These are phyloP conservation scores for Arthrobotrys entomopaga DNA, from an alignment of 2,329 filamentous ascomycete species.

Conservation along the genomic window DNA sequence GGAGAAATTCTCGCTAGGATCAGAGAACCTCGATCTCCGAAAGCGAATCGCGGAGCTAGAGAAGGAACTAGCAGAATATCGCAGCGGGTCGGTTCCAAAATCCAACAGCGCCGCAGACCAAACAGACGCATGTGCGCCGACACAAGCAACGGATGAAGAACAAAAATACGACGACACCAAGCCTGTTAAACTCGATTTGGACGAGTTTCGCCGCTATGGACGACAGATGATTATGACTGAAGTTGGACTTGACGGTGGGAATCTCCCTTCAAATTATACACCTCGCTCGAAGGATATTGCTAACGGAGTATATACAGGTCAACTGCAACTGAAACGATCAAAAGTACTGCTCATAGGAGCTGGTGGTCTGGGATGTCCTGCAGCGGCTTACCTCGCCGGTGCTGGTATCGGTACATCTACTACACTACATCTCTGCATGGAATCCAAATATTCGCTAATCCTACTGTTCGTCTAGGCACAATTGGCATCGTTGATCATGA, in stretches of 20 bases:
- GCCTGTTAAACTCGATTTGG: slow-evolving; percentile 67
- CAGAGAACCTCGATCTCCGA: slow-evolving; percentile 61
- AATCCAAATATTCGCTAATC: background rate
- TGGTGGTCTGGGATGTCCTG: slow-evolving; percentile 90
- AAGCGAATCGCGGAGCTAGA: slow-evolving; percentile 66
- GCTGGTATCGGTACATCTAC: slow-evolving; percentile 71
- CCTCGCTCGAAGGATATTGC: background rate
- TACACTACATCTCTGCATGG: background rate
- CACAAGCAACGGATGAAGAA: slow-evolving; percentile 62
- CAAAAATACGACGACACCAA: slow-evolving; percentile 26
- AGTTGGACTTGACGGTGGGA: slow-evolving; percentile 77
- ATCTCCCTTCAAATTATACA: background rate
- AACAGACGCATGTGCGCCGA: slow-evolving; percentile 53
- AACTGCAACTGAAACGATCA: slow-evolving; percentile 76
- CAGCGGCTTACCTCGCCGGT: slow-evolving; percentile 89
- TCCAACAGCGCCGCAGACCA: slow-evolving; percentile 60
- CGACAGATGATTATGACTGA: slow-evolving; percentile 88
- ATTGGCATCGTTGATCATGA: slow-evolving; percentile 90
- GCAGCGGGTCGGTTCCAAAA: slow-evolving; percentile 12
- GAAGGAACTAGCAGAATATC: slow-evolving; percentile 63
- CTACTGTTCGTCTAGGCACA: slow-evolving; percentile 66
- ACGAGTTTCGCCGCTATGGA: slow-evolving; percentile 87
- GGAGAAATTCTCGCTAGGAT: slow-evolving; percentile 54
- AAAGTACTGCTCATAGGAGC: slow-evolving; percentile 84
- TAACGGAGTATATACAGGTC: slow-evolving; percentile 69